These are phyloP conservation scores for Plectosphaerella cucumerina DNA, from an alignment of 2,329 filamentous ascomycete species.

Conservation along the genomic window DNA sequence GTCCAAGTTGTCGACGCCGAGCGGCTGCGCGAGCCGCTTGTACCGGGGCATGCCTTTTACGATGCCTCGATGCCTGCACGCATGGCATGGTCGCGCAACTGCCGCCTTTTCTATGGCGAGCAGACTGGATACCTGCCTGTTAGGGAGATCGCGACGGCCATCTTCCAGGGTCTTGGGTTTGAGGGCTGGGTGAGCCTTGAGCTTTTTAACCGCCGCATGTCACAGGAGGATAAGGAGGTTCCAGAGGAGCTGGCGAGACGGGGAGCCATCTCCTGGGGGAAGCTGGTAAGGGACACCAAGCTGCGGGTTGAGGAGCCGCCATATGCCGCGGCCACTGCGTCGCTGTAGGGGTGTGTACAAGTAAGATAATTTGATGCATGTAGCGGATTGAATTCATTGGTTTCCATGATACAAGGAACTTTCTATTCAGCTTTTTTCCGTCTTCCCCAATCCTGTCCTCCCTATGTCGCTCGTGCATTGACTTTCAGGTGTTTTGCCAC, in stretches of 20 bases:
- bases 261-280: slow-evolving; percentile 47
- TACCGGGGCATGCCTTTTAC: slow-evolving; percentile 33
- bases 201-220: slow-evolving; percentile 60
- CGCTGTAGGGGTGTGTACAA: slow-evolving; percentile 17
- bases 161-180: slow-evolving; percentile 62
- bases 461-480: slow-evolving; percentile 17
- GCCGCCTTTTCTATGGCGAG: slow-evolving; percentile 54
- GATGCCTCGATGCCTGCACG: slow-evolving; percentile 32
- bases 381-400: neutral
- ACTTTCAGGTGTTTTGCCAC: slow-evolving; percentile 41
- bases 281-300: slow-evolving; percentile 32
- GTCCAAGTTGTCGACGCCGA: slow-evolving; percentile 76
- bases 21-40: slow-evolving; percentile 53
- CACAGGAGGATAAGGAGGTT: slow-evolving; percentile 42
- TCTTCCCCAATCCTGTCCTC: neutral
- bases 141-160: slow-evolving; percentile 52
- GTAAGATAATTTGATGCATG: neutral
- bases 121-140: slow-evolving; percentile 66
- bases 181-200: slow-evolving; percentile 69
- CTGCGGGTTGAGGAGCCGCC: slow-evolving; percentile 18
- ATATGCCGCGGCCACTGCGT: slow-evolving; percentile 25
- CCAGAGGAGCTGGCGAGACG: slow-evolving; percentile 57
- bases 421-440: neutral
- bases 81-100: slow-evolving; percentile 80
- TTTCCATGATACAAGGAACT: neutral